Evolutionary conservation across 495 filamentous ascomycete genomes (phyloP).

Genomic region (Lophiotrema nucula): DNA sequence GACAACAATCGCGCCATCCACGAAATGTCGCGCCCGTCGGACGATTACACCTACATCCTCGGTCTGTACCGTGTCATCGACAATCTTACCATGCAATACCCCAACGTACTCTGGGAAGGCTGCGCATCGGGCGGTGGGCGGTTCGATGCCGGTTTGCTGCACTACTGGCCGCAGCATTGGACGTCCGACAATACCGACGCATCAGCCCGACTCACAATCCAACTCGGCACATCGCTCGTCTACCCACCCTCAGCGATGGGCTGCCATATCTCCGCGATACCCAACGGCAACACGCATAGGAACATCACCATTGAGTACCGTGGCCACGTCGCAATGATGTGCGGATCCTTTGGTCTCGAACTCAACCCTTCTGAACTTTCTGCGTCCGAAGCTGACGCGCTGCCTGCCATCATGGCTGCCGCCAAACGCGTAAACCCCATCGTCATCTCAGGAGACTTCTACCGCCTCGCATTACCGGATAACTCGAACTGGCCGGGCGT

Average conservation of each 20-base stretch:
- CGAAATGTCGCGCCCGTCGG: slow-evolving; percentile 50
- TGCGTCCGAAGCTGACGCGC: slow-evolving; percentile 45
- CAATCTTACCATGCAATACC: slow-evolving; percentile 52
- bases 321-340: slow-evolving; percentile 58
- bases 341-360: slow-evolving; percentile 57
- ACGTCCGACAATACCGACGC: slow-evolving; percentile 58
- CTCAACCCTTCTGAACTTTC: slow-evolving; percentile 48
- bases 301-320: slow-evolving; percentile 52
- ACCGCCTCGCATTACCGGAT: slow-evolving; percentile 52
- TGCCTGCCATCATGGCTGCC: slow-evolving; percentile 48
- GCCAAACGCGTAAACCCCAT: slow-evolving; percentile 54
- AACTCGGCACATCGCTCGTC: slow-evolving; percentile 53
- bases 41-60: slow-evolving; percentile 53
- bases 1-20: slow-evolving; percentile 58
- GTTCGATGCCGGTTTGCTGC: slow-evolving; percentile 55
- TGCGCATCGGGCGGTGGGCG: slow-evolving; percentile 57
- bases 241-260: slow-evolving; percentile 58
- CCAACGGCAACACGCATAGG: slow-evolving; percentile 52
- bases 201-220: slow-evolving; percentile 53
- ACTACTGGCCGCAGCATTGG: slow-evolving; percentile 60
- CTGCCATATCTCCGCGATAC: slow-evolving; percentile 55
- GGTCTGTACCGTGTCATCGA: slow-evolving; percentile 56
- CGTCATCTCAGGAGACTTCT: slow-evolving; percentile 52
- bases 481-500: slow-evolving; percentile 56
- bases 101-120: slow-evolving; percentile 57